phyloP scores from a whole-genome alignment of 345 rosid genomes.

The Citrus glauca region DNA sequence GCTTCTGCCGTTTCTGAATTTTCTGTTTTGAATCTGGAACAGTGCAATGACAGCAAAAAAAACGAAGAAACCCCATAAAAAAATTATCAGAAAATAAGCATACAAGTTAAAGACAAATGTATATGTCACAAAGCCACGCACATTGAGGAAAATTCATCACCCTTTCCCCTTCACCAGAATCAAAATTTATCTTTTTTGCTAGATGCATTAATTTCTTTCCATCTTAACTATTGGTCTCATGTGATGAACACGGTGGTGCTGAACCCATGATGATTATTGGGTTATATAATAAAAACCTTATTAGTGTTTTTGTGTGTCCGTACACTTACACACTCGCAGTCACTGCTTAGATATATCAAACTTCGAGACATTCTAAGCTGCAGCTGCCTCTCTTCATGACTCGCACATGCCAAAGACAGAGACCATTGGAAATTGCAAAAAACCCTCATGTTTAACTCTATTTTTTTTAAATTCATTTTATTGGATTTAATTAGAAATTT shows the following conservation, averaged over 20 bases:
- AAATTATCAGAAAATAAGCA: not conserved
- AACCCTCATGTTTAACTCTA: not conserved
- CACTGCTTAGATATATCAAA: not conserved
- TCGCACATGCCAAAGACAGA: slow-evolving; percentile 1
- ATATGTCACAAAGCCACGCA: not conserved
- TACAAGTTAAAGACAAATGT: not conserved
- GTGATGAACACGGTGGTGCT: not conserved
- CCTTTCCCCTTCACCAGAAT: not conserved
- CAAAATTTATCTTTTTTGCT: not conserved
- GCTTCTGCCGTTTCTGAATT: no score
- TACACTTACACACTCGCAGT: slow-evolving; percentile 7
- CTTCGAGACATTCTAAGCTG: slow-evolving; percentile 18
- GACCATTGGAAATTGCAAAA: not conserved
- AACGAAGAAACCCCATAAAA: not conserved
- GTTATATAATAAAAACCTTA: not conserved
- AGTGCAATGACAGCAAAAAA: not conserved
- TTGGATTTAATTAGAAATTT: not conserved
- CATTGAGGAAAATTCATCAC: not conserved
- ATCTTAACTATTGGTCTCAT: not conserved
- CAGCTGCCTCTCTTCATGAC: not conserved
- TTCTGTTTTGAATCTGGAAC: not conserved
- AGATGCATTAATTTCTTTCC: not conserved
- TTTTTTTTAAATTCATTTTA: not conserved
- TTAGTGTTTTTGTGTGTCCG: not conserved
- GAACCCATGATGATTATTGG: slow-evolving; percentile 11